Percentiles rank a stretch among this genome's conserved stretches.
Evolutionary conservation across 768 basidiomycete genomes (phyloP).

Genomic region (Lentinula guzmanii): DNA sequence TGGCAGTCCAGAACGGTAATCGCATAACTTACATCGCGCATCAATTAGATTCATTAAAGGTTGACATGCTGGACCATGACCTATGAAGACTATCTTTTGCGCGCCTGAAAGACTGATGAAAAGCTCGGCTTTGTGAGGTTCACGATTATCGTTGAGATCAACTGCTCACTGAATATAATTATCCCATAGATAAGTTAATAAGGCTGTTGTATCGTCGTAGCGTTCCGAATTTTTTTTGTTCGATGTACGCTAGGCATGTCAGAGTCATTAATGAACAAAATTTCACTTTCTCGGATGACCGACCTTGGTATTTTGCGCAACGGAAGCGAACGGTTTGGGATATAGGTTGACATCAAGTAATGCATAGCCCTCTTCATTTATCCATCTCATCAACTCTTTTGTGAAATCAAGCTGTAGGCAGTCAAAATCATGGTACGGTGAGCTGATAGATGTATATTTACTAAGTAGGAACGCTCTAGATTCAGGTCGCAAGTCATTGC

Average conservation of each 20-base stretch:
- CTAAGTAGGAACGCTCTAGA: slow-evolving; percentile 80
- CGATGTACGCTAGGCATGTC: slow-evolving; percentile 23
- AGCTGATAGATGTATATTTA: slow-evolving; percentile 24
- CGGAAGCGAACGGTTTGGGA: slow-evolving; percentile 43
- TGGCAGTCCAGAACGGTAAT: background rate
- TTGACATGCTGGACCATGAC: slow-evolving; percentile 81
- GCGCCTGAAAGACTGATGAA: slow-evolving; percentile 61
- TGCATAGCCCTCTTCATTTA: slow-evolving; percentile 56
- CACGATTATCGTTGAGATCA: background rate
- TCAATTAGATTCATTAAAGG: slow-evolving; percentile 72
- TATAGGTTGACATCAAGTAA: slow-evolving; percentile 86
- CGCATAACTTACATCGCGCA: slow-evolving; percentile 49
- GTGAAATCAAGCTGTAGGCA: slow-evolving; percentile 73
- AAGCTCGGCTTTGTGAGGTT: slow-evolving; percentile 2
- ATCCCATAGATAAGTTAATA: slow-evolving; percentile 86
- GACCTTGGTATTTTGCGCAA: slow-evolving; percentile 23
- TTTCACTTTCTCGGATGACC: background rate
- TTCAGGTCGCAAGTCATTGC: slow-evolving; percentile 67
- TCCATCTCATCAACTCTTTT: slow-evolving; percentile 75
- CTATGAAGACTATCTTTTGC: slow-evolving; percentile 71
- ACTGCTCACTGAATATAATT: slow-evolving; percentile 84
- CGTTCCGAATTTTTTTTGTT: background rate
- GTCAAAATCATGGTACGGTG: background rate
- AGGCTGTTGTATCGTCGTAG: background rate
- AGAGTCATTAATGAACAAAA: background rate